Evolutionary conservation across 257 asterid genomes (phyloP), one percentile per base, ranked within the genome.

Genomic region (Ballota nigra): DNA sequence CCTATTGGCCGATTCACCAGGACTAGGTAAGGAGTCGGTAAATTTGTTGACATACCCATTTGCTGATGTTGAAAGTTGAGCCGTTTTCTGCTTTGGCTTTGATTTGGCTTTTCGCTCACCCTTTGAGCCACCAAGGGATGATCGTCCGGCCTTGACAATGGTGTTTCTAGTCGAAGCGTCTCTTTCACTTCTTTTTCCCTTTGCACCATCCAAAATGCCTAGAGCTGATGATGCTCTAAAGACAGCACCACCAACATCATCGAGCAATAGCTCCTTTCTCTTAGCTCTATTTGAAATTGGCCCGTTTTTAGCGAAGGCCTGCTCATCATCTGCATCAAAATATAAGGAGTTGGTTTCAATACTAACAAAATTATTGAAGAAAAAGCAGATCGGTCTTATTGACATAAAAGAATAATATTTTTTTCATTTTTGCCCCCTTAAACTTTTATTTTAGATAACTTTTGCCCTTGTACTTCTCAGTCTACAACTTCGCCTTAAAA

Each of bases 51-150:
- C 70, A 66, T 81, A 69, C 41, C 89, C 91, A 70, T 85, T 84
- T 23, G 85, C 85, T 34, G 97, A 80, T 45, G 94, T 83, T 15
- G 92, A 89, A n/a, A 89, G 93, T 74, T 92, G 96, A 63, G 85
- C 92, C n/a, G 88, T 92, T 79, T 79, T 89, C 83, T 92, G 96
- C 79, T 85, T 87, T 74, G 93, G 90, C 78, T 89, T 92, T 3
- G 89, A 73, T 81, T 88, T 92, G 9, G 89, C 83, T 82, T 89
- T 92, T 56, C 94, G 96, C 75, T 89, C 98, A 15, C 93, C 96
- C 80, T 85, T 92, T 47, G 94, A 77, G 75, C 87, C 84, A 16
- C 83, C 95, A 86, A 86, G 78, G 23, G 92, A 77, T 45, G 88
- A 66, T 31, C 92, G 83, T 6, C 91, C 86, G 10, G 86, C 85